phyloP scores from a whole-genome alignment of 2,329 filamentous ascomycete genomes.

The Davidsoniella virescens region DNA sequence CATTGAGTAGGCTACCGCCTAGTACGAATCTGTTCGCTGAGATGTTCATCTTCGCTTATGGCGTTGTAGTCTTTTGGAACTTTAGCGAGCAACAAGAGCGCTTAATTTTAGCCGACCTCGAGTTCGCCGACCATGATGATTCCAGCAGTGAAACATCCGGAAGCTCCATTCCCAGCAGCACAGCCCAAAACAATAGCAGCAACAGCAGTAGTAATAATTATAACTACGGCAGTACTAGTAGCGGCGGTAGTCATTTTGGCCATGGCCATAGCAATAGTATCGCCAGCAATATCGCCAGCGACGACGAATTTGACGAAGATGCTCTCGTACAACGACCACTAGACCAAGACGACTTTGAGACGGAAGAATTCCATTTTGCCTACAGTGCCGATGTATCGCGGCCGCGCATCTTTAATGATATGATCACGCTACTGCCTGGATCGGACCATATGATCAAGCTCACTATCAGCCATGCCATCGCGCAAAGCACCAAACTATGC shows the following conservation, averaged over 20 bases:
- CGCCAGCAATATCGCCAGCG: neutral
- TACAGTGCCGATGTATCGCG: conserved; percentile 76
- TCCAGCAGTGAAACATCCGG: conserved; percentile 27
- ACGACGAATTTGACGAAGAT: conserved; percentile 10
- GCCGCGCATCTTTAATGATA: conserved; percentile 93
- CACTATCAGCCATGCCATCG: conserved; percentile 92
- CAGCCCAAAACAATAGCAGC: neutral
- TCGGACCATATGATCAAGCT: conserved; percentile 97
- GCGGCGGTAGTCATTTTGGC: too few relatives aligned
- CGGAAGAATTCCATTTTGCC: conserved; percentile 96
- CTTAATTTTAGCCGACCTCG: conserved; percentile 85
- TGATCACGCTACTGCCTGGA: conserved; percentile 88
- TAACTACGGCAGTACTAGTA: too few relatives aligned
- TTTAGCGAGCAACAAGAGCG: conserved; percentile 94
- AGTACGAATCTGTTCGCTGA: conserved; percentile 73
- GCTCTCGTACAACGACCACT: conserved; percentile 59
- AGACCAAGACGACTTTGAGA: conserved; percentile 84
- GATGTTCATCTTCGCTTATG: conserved; percentile 95
- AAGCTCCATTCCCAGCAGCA: neutral
- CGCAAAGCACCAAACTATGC: conserved; percentile 89
- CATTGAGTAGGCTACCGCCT: conserved; percentile 42
- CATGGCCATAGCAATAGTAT: too few relatives aligned
- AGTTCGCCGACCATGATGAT: conserved; percentile 60
- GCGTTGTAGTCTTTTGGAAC: conserved; percentile 97
- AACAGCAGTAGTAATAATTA: neutral